Conservation (phyloP, 768 basidiomycete genomes). For the Termitomyces titanicus region DNA sequence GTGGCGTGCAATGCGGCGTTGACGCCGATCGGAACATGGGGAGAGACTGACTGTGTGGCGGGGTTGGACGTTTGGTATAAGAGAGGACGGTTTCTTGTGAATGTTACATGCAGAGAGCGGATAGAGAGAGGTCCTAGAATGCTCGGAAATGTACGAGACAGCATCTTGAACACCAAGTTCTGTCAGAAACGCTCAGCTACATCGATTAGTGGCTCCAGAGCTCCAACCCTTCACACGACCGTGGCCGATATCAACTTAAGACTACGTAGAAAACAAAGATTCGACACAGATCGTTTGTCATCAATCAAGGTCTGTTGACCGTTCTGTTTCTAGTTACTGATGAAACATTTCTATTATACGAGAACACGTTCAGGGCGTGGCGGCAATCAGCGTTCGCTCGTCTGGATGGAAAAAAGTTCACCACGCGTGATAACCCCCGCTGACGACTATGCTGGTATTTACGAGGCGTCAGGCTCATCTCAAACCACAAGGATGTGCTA, state of each 20-base stretch:
- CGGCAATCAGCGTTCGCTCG: too few species aligned
- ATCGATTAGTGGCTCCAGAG: too few species aligned
- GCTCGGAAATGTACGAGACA: not conserved
- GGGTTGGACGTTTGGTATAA: not conserved
- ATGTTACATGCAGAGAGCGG: not conserved
- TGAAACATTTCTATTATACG: too few species aligned
- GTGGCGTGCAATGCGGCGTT: constrained; percentile 48
- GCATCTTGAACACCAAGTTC: too few species aligned
- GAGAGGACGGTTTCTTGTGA: not conserved
- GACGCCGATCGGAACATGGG: constrained; percentile 61
- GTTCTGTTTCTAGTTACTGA: too few species aligned
- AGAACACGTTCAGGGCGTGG: too few species aligned
- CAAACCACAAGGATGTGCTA: constrained; percentile 14
- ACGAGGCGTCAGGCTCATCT: not conserved
- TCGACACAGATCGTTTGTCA: too few species aligned
- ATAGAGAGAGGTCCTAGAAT: not conserved
- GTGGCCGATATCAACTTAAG: too few species aligned
- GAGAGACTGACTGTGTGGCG: constrained; percentile 38
- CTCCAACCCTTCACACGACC: not conserved
- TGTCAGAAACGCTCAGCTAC: not conserved
- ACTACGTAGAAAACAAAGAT: too few species aligned
- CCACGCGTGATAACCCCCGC: constrained; percentile 61
- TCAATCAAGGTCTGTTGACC: too few species aligned
- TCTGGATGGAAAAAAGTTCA: too few species aligned
- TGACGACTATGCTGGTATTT: constrained; percentile 47